Base-by-base conservation (phyloP, 345 rosid genomes). In the Litchi chinensis region DNA sequence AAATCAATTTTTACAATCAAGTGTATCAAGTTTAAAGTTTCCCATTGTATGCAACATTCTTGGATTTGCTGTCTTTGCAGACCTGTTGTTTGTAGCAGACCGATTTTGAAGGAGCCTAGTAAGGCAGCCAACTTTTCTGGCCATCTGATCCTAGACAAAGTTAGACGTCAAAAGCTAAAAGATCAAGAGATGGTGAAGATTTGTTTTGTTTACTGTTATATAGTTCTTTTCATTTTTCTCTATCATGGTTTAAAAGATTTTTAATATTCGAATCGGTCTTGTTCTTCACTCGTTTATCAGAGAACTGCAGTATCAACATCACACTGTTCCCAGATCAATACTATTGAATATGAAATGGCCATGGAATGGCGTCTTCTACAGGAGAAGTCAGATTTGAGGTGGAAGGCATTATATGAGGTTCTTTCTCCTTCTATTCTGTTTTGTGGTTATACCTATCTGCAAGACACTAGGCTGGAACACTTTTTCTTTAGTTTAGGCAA, bases 251-350 rank as follows among this genome's bases (percentile, higher is more conserved):
- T 79, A 52, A 24, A 72, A 48, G 62, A 39, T 21, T 11, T 1
- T 4, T 18, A 10, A 13, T 3, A 21, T 19, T 71, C 54, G 65
- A 40, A 43, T 13, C 5, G 28, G 63, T 65, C n/a, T 48, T 28
- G n/a, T 43, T 22, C 9, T 50, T 65, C 18, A 56, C 57, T 52
- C 10, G 10, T 18, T 57, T 10, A 11, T 5, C 65, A 86, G 90
- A 81, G 62, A 79, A 75, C 57, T 18, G 88, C 86, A 19, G 87
- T 81, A 32, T 83, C 89, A 44, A 89, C 89, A 26, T 73, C 89
- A 37, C 89, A 87, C 76, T 76, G 77, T 69, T 74, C 90, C 54
- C 92, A 89, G 77, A 72, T 79, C 46, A 87, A 86, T 43, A 87
- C 68, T 2, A 24, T 84, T 6, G 88, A 84, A 71, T 74, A 76